phyloP scores from a whole-genome alignment of 306 rosid genomes.

The Prosopis cineraria region DNA sequence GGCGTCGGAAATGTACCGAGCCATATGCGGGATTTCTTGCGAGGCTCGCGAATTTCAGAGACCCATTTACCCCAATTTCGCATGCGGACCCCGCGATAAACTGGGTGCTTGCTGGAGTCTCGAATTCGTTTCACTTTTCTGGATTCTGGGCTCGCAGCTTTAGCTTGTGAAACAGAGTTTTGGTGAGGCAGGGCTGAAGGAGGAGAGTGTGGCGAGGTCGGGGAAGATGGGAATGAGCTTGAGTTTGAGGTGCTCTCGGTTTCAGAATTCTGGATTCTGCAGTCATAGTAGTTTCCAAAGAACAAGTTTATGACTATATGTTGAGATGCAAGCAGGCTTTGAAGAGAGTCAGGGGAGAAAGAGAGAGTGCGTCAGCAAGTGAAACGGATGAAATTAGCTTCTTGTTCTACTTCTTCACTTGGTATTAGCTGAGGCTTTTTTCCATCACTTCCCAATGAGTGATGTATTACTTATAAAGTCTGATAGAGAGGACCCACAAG shows the following conservation, averaged over 20 bases:
- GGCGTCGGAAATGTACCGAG: slow-evolving; percentile 72
- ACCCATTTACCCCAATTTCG: slow-evolving; percentile 86
- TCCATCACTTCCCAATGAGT: slow-evolving; percentile 46
- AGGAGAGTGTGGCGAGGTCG: slow-evolving; percentile 32
- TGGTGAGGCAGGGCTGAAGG: not conserved
- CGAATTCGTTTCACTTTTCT: slow-evolving; percentile 45
- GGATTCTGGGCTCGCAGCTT: not conserved
- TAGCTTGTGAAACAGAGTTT: not conserved
- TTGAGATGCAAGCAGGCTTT: not conserved
- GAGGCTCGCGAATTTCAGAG: slow-evolving; percentile 76
- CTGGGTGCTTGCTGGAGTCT: slow-evolving; percentile 60
- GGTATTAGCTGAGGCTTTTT: slow-evolving; percentile 9
- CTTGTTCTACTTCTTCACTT: not conserved
- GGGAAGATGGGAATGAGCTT: slow-evolving; percentile 44
- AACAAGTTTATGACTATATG: not conserved
- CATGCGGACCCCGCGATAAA: slow-evolving; percentile 73
- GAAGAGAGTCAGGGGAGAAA: not conserved
- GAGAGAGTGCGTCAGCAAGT: not conserved
- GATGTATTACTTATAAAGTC: slow-evolving; percentile 51
- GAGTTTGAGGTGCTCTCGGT: slow-evolving; percentile 60
- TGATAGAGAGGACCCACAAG: slow-evolving; percentile 30
- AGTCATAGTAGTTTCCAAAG: slow-evolving; percentile 34
- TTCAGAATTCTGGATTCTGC: slow-evolving; percentile 44
- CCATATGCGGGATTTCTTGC: slow-evolving; percentile 81
- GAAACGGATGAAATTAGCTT: not conserved